phyloP scores from a whole-genome alignment of 228 moss, liverwort and hornwort genomes.

The Sphagnum fallax region DNA sequence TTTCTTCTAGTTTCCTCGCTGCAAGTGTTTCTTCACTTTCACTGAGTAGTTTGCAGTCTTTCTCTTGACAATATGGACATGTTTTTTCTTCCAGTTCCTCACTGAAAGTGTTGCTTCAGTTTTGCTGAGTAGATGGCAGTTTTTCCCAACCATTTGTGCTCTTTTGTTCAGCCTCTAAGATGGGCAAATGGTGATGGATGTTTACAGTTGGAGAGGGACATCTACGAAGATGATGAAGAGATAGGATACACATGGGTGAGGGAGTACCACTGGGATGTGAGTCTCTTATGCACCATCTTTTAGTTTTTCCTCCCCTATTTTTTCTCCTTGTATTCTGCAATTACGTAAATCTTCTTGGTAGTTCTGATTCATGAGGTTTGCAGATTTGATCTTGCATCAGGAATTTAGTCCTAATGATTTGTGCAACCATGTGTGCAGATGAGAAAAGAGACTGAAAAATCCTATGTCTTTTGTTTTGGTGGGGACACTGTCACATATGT shows the following conservation, averaged over 20 bases:
- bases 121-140: too few relatives aligned
- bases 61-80: neutral
- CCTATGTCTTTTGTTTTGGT: conserved; percentile 88
- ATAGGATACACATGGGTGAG: conserved; percentile 90
- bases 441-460: conserved; percentile 53
- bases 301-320: neutral
- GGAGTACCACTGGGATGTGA: conserved; percentile 99
- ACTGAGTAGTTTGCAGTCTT: too few relatives aligned
- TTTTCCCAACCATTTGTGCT: too few relatives aligned
- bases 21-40: too few relatives aligned
- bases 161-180: too few relatives aligned
- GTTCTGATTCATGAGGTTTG: too few relatives aligned
- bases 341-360: too few relatives aligned
- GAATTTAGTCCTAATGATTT: too few relatives aligned
- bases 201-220: conserved; percentile 73
- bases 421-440: conserved; percentile 31
- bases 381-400: too few relatives aligned
- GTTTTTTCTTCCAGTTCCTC: neutral
- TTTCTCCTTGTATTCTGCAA: neutral
- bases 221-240: conserved; percentile 81
- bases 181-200: neutral
- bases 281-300: conserved; percentile 8
- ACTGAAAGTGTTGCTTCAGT: too few relatives aligned
- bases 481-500: conserved; percentile 74
- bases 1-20: too few relatives aligned